Evolutionary conservation across 257 asterid species (phyloP), one percentile per base, ranked within the genome.

Genomic region (Misopates orontium): DNA sequence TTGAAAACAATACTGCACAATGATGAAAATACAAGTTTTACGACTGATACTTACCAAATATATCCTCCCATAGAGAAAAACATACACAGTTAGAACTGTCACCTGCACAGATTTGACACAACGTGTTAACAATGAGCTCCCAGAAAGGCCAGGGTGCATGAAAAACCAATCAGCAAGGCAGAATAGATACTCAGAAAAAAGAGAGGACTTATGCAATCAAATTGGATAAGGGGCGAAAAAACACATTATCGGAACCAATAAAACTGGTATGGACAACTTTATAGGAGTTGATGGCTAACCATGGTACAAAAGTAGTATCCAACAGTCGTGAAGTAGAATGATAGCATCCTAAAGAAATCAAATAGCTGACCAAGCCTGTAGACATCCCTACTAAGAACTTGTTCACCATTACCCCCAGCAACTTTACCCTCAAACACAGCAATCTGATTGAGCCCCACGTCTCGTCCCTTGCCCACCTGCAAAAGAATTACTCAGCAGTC

Each of bases 331-430:
- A 94, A 94, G 87, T 83, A 90, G 83, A 94, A 94, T 10, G 99
- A 94, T 52, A 94, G 79, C 99, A 88, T 94, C 80, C 97, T 80
- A 79, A 94, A 88, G 79, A 94, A 94, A 79, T 90, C 99, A 78
- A 94, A 86, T 71, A 84, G 97, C 85, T 94, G 96, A 45, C 99
- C 99, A 77, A 94, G 96, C 79, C 97, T 79, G 81, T 93, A 93
- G 52, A 93, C 81, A 73, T 93, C 99, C 81, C 99, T 84, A 66
- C 99, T 93, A 56, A 93, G 95, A 78, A 93, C 92, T 88, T 93
- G 97, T 73, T 93, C 99, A 56, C 99, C 99, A 74, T 93, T 93
- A 52, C 99, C 99, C 16, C 99, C 99, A 78, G 99, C 95, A 73
- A 93, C 99, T 79, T 88, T 93, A n/a, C 99, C 99, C 87, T 93